Conservation (phyloP, 179 eudicot species). For the Sideroxylon spinosum region DNA sequence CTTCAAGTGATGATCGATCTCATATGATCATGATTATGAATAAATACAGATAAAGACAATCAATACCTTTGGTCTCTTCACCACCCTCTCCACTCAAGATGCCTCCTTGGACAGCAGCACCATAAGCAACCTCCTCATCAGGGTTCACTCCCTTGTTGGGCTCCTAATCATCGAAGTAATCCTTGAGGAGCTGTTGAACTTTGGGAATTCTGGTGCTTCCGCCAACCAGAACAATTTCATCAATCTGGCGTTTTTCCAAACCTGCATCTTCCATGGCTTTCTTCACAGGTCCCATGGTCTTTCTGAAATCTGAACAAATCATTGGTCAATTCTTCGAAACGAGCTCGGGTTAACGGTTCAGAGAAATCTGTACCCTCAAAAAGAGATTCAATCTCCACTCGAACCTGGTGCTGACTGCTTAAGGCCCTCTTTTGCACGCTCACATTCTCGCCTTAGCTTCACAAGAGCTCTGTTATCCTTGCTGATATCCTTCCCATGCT, state of each 20-base stretch:
- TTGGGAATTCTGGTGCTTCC: conserved; percentile 37
- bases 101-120: conserved; percentile 33
- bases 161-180: conserved; percentile 29
- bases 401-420: conserved; percentile 27
- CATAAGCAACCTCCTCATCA: conserved; percentile 31
- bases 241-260: conserved; percentile 28
- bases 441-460: conserved; percentile 28
- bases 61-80: conserved; percentile 33
- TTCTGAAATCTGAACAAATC: conserved; percentile 28
- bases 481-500: conserved; percentile 35
- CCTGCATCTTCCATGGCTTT: conserved; percentile 38
- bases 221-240: conserved; percentile 33
- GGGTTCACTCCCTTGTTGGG: conserved; percentile 34
- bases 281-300: conserved; percentile 33
- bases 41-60: too few species aligned
- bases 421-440: conserved; percentile 33
- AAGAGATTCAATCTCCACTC: conserved; percentile 26
- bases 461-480: conserved; percentile 36
- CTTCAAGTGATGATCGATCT: background rate
- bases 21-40: too few species aligned
- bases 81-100: conserved; percentile 32
- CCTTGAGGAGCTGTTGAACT: conserved; percentile 39
- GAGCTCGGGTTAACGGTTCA: conserved; percentile 28
- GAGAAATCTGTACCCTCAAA: conserved; percentile 29
- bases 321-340: conserved; percentile 29